phyloP scores from a whole-genome alignment of 495 filamentous ascomycete species.

The Podospora anserina region DNA sequence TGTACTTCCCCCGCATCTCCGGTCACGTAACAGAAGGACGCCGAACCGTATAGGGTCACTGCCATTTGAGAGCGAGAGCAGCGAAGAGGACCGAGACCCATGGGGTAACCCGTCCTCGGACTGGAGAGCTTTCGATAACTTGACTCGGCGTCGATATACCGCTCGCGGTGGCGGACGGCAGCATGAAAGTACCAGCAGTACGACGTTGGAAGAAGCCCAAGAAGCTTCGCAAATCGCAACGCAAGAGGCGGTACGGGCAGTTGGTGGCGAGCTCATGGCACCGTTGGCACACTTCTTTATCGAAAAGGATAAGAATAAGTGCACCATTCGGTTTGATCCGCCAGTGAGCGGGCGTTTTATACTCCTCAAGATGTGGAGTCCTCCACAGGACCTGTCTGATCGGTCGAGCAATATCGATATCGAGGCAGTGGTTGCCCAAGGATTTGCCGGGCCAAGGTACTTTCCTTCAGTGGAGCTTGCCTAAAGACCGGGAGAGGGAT shows the following conservation, averaged over 20 bases:
- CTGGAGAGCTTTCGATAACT: conserved; percentile 17
- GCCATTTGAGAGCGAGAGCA: conserved; percentile 47
- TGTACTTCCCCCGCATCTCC: conserved; percentile 11
- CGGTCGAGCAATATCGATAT: conserved; percentile 73
- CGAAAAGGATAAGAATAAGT: conserved; percentile 72
- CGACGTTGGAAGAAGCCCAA: conserved; percentile 44
- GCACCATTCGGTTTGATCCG: conserved; percentile 84
- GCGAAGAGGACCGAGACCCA: conserved; percentile 35
- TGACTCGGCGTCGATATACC: background rate
- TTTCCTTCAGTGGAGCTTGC: conserved; percentile 48
- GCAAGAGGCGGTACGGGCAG: conserved; percentile 54
- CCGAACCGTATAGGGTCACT: conserved; percentile 50
- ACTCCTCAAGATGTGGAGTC: conserved; percentile 82
- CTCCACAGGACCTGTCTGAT: conserved; percentile 46
- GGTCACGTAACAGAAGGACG: conserved; percentile 25
- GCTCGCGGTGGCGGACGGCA: background rate
- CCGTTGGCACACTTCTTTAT: conserved; percentile 80
- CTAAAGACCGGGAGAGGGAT: background rate
- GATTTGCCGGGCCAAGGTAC: conserved; percentile 78
- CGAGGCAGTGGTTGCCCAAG: conserved; percentile 72
- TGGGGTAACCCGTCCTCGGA: conserved; percentile 12
- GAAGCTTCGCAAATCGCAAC: conserved; percentile 54
- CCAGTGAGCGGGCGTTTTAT: conserved; percentile 79
- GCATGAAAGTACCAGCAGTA: conserved; percentile 16
- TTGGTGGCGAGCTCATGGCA: conserved; percentile 55